These are phyloP conservation scores for Golubevia pallescens DNA, from an alignment of 1,284 basidiomycete genomes.

Conservation along the genomic window DNA sequence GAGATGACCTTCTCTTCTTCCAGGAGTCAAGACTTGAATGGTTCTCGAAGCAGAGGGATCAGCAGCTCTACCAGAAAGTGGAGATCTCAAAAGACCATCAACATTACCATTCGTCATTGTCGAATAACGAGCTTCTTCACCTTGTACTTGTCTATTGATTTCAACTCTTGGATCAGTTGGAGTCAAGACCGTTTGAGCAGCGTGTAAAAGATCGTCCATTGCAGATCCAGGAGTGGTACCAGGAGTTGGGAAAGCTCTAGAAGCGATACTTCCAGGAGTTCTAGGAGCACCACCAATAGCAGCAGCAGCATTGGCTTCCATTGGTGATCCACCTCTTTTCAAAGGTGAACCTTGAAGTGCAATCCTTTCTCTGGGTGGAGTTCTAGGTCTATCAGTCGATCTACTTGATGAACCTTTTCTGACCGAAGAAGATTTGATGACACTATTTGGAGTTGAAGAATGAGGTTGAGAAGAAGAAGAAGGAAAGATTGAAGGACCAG, in stretches of 20 bases:
- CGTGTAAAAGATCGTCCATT: slow-evolving; percentile 60
- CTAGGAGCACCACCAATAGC: not conserved
- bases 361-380: not conserved
- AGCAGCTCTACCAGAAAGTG: not conserved
- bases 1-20: not conserved
- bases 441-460: not conserved
- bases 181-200: slow-evolving; percentile 52
- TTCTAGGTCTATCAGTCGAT: not conserved
- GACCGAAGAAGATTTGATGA: not conserved
- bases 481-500: not conserved
- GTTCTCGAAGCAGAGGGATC: not conserved
- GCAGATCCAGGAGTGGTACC: slow-evolving; percentile 13
- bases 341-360: not conserved
- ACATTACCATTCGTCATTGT: not conserved
- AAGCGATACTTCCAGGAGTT: not conserved
- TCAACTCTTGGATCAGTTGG: slow-evolving; percentile 19
- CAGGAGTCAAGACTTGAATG: not conserved
- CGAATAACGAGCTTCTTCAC: not conserved
- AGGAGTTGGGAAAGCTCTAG: not conserved
- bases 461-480: not conserved
- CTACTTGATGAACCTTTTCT: not conserved
- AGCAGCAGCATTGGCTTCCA: not conserved
- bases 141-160: slow-evolving; percentile 4
- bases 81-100: not conserved
- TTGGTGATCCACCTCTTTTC: not conserved